phyloP scores from a whole-genome alignment of 176 grass and related monocot genomes.

The Phragmites australis region DNA sequence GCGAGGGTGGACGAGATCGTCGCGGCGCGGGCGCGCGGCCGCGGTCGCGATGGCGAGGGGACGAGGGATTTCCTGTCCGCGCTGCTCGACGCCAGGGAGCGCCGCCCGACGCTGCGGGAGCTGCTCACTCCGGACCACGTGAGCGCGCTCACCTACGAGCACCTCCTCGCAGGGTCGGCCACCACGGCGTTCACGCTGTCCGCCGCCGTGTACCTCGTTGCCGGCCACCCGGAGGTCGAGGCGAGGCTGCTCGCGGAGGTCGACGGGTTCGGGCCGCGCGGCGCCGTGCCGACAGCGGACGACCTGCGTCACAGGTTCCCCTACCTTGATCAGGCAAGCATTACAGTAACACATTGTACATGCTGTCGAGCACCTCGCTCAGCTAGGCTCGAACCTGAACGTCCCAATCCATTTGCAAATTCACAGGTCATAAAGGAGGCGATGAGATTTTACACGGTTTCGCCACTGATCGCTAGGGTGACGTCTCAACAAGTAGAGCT shows the following conservation, averaged over 20 bases:
- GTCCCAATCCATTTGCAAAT: too few species aligned
- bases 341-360: too few species aligned
- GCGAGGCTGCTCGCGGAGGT: conserved; percentile 61
- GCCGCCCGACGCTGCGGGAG: conserved; percentile 39
- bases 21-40: conserved; percentile 19
- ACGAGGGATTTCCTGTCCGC: conserved; percentile 65
- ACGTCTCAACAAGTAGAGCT: conserved; percentile 57
- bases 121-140: conserved; percentile 76
- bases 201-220: conserved; percentile 67
- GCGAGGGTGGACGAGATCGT: conserved; percentile 57
- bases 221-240: conserved; percentile 68
- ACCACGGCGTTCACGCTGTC: conserved; percentile 75
- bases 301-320: conserved; percentile 56
- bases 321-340: conserved; percentile 67
- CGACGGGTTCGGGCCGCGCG: conserved; percentile 40
- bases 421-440: conserved; percentile 66
- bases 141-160: conserved; percentile 77
- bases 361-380: too few species aligned
- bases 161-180: conserved; percentile 76
- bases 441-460: conserved; percentile 72
- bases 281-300: conserved; percentile 44
- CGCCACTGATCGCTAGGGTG: conserved; percentile 68
- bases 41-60: neutral
- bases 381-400: too few species aligned
- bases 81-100: conserved; percentile 62